Conservation (phyloP, 805 yeast species). For the Myxozyma neglecta region DNA sequence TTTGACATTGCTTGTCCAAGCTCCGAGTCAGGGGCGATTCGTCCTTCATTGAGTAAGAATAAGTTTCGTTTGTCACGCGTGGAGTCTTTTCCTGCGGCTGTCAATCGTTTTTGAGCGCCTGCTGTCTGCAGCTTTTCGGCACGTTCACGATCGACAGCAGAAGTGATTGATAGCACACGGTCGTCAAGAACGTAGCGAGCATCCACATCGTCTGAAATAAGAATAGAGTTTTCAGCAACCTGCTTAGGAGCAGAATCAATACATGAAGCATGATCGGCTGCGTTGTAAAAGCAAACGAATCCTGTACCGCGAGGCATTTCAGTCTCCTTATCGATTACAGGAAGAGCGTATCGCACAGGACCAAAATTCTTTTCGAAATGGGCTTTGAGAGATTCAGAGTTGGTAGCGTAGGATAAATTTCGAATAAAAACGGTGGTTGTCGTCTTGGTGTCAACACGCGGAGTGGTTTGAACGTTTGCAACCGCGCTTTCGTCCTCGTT, state of each 20-base stretch:
- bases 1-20: constrained; percentile 67
- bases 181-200: constrained; percentile 80
- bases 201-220: constrained; percentile 89
- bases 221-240: constrained; percentile 53
- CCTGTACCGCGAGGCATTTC: constrained; percentile 93
- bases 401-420: constrained; percentile 93
- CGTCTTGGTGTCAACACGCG: constrained; percentile 11
- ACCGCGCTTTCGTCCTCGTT: constrained; percentile 20
- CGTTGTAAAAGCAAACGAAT: constrained; percentile 77
- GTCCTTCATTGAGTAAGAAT: constrained; percentile 89
- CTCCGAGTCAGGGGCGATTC: constrained; percentile 77
- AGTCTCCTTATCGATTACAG: constrained; percentile 82
- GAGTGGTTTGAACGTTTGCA: constrained; percentile 8
- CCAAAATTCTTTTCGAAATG: constrained; percentile 81
- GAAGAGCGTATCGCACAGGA: constrained; percentile 85
- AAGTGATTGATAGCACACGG: constrained; percentile 76
- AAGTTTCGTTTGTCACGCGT: constrained; percentile 78
- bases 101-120: constrained; percentile 71
- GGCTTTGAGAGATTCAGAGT: constrained; percentile 68
- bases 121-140: constrained; percentile 74
- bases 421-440: constrained; percentile 78
- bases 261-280: constrained; percentile 66
- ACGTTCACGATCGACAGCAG: constrained; percentile 83
- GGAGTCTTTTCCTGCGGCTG: constrained; percentile 62
- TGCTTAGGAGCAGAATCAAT: constrained; percentile 74